Evolutionary conservation across 1,139 yeast species (phyloP), one percentile per base, ranked within the genome.

Genomic region (Oligophagozyma castellii): DNA sequence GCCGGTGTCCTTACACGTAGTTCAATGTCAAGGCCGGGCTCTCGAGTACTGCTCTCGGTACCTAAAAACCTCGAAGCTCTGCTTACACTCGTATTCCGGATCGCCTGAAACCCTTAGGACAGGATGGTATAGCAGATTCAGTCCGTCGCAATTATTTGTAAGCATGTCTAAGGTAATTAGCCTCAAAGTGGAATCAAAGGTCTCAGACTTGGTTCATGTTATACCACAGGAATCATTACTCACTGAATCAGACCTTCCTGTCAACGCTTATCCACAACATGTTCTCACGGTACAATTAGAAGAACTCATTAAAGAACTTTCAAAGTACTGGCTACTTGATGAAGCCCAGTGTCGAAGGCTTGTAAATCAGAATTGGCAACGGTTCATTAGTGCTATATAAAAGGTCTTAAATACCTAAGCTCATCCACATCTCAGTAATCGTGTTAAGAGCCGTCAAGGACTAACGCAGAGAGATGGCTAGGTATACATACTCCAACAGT

Each of bases 71-170:
- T 18, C 20, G 10, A 46, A 59, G 2, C 56, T 83, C 1, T 69
- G 83, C 20, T 59, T 86, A 18, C 96, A 86, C 48, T 81, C 95
- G 0, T 86, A 72, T 49, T 70, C 83, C n/a, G 96, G 95, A 1
- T 73, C 92, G 3, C 44, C 62, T 0, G 93, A 83, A 32, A 75
- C 73, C 33, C 67, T 72, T 4, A 10, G 14, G 12, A 56, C 59
- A 29, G 42, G 60, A 28, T 76, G 92, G 78, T 40, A 64, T 14
- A 54, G 57, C 5, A 35, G 37, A 7, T 44, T 46, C 29, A 29
- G 38, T 28, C 35, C 26, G 18, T 34, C 19, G 38, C 42, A 43
- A 7, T 42, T 65, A 11, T 69, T 34, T 43, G 67, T 78, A 32
- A 79, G 86, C 31, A 62, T 74, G 19, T 79, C 81, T 13, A 58